A percentile compares a stretch with the other conserved stretches of the same genome.
Conservation (phyloP, 768 basidiomycete species). For the Leccinum subtestaceum region DNA sequence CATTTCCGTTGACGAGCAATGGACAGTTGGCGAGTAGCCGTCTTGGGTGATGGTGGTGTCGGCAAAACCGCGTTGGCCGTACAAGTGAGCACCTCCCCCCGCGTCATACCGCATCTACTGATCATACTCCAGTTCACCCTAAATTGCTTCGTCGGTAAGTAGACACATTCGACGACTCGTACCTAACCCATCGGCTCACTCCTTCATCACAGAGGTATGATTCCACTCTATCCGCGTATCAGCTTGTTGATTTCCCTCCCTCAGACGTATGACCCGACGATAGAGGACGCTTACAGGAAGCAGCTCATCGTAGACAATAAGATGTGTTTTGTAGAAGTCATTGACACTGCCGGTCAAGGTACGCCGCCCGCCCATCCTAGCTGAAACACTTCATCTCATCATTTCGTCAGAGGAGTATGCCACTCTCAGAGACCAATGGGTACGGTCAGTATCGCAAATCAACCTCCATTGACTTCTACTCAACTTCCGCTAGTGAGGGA, state of each 20-base stretch:
- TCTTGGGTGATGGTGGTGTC: constrained; percentile 95
- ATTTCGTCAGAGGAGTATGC: constrained; percentile 84
- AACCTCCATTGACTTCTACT: constrained; percentile 7
- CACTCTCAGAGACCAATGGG: constrained; percentile 96
- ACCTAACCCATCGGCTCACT: constrained; percentile 14
- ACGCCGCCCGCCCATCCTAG: constrained; percentile 24
- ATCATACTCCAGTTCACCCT: constrained; percentile 77
- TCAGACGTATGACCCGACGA: constrained; percentile 96
- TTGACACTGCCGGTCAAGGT: constrained; percentile 98
- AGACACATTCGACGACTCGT: constrained; percentile 1
- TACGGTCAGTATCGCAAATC: constrained; percentile 60
- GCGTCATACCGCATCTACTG: constrained; percentile 3
- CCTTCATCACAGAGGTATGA: constrained; percentile 51
- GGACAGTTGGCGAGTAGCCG: constrained; percentile 95
- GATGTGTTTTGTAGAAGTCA: constrained; percentile 95
- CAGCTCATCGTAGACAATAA: constrained; percentile 92
- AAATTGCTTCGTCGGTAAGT: constrained; percentile 92
- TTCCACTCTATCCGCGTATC: constrained; percentile 3
- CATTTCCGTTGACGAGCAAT: constrained; percentile 44
- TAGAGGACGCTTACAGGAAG: constrained; percentile 97
- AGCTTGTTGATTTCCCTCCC: constrained; percentile 8
- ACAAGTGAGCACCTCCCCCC: constrained; percentile 55
- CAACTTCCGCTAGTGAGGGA: constrained; percentile 69
- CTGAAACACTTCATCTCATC: constrained; percentile 18
- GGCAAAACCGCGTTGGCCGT: constrained; percentile 96